phyloP scores from a whole-genome alignment of 2,329 filamentous ascomycete genomes.

The Cladophialophora yegresii region DNA sequence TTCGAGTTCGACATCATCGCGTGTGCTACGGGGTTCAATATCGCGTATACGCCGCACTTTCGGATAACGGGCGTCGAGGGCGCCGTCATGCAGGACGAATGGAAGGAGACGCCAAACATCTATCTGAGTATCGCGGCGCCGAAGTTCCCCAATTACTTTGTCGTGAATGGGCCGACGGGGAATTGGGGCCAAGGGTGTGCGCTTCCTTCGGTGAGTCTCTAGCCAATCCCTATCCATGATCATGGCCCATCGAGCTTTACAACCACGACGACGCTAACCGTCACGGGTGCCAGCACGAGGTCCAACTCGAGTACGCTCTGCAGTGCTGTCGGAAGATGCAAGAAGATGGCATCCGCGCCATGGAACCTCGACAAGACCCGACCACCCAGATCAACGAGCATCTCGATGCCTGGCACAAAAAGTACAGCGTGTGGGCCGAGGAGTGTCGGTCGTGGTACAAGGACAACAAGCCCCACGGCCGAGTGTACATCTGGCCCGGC shows the following conservation, averaged over 20 bases:
- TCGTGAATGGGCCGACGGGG: constrained; percentile 40
- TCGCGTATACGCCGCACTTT: constrained; percentile 41
- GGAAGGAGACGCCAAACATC: constrained; percentile 47
- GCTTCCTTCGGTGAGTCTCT: constrained; percentile 26
- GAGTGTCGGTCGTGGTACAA: constrained; percentile 38
- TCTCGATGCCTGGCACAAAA: constrained; percentile 34
- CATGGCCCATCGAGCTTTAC: not conserved
- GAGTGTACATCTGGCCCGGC: constrained; percentile 27
- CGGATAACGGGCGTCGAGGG: constrained; percentile 40
- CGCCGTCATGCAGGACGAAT: constrained; percentile 39
- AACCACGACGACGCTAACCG: not conserved
- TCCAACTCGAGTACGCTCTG: constrained; percentile 37
- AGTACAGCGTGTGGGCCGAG: constrained; percentile 37
- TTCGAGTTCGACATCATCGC: constrained; percentile 41
- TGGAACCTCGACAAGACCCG: constrained; percentile 27
- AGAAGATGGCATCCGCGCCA: constrained; percentile 38
- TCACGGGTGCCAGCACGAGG: constrained; percentile 15
- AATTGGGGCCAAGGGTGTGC: constrained; percentile 39
- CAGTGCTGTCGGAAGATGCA: constrained; percentile 41
- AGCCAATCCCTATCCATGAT: not conserved
- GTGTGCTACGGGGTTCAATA: constrained; percentile 46
- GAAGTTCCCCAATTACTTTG: constrained; percentile 48
- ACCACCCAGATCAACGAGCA: constrained; percentile 34
- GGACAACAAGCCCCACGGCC: constrained; percentile 31
- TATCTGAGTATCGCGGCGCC: constrained; percentile 53